Base-by-base conservation (phyloP, 2,329 filamentous ascomycete species). In the Dactylonectria estremocensis region DNA sequence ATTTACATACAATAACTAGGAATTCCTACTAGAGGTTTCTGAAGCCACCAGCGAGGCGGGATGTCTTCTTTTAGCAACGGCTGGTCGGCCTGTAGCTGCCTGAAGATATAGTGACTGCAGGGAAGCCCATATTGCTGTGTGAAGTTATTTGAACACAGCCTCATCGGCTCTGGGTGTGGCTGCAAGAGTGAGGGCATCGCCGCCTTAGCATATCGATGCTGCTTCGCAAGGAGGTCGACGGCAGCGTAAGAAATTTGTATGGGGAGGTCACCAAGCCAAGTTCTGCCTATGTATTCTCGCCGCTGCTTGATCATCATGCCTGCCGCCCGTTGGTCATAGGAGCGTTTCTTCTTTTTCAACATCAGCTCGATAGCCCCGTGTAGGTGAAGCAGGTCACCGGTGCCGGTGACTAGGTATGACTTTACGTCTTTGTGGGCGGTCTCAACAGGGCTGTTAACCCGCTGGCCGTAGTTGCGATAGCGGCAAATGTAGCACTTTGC, bases 81-180 rank as follows among this genome's bases (percentile, higher is more conserved):
- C 37, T 43, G 5, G 7, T n/a, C 16, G 16, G 13, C n/a, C 11
- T n/a, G 6, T 16, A 18, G 13, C 14, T 7, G 16, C 13, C 16
- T 1, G 40, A 16, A 45, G 40, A 45, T 45, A n/a, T 16, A 45
- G 40, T 45, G 40, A 45, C 40, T 45, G 14, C 40, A 45, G 40
- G 40, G 40, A 35, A 45, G 40, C 40, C 40, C 40, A n/a, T 45
- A 45, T 45, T 45, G 40, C 40, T 45, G 14, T 45, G 40, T 45
- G 40, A 45, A 45, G 40, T 45, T 45, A 16, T 16, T 16, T 6
- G 40, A 16, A 45, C 14, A 45, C 14, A 16, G 13, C 16, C 40
- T 14, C 8, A 45, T 2, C 40, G 40, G 40, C 40, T 45, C 40
- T 3, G 13, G 40, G 13, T 14, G 13, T 16, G 2, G 13, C 14